Conservation (phyloP, 257 asterid genomes). For the Primulina huaijiensis region DNA sequence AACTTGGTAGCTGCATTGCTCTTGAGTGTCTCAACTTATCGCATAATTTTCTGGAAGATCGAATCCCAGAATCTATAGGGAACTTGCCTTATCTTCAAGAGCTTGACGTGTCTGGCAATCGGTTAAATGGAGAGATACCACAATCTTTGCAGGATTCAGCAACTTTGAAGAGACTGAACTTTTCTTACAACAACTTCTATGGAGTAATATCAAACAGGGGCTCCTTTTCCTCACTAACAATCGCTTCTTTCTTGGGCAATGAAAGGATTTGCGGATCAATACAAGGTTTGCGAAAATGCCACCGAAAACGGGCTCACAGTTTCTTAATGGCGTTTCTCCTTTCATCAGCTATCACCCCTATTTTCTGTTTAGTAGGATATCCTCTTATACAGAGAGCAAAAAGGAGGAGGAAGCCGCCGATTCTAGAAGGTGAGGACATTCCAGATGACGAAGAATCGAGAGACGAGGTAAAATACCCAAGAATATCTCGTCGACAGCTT, state of each 20-base stretch:
- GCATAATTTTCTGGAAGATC: conserved; percentile 42
- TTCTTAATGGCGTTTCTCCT: conserved; percentile 63
- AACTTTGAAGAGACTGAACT: conserved; percentile 45
- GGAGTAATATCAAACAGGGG: conserved; percentile 57
- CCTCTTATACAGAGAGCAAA: conserved; percentile 42
- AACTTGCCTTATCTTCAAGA: conserved; percentile 51
- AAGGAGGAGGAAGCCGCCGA: conserved; percentile 29
- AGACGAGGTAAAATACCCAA: conserved; percentile 51
- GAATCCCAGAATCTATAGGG: conserved; percentile 54
- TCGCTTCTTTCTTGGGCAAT: conserved; percentile 56
- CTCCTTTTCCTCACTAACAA: conserved; percentile 42
- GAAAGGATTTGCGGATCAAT: conserved; percentile 55
- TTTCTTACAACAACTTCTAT: conserved; percentile 53
- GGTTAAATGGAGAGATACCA: conserved; percentile 54
- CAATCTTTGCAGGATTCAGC: conserved; percentile 39
- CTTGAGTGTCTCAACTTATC: conserved; percentile 61
- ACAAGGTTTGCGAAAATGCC: conserved; percentile 44
- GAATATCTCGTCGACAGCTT: conserved; percentile 60
- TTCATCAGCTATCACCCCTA: conserved; percentile 50
- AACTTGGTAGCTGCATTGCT: conserved; percentile 81
- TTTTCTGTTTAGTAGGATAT: conserved; percentile 57
- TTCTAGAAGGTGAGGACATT: conserved; percentile 26
- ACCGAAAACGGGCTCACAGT: conserved; percentile 32
- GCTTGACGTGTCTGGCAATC: conserved; percentile 59
- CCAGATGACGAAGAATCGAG: conserved; percentile 36